These are phyloP conservation scores for Bipolaris zeicola DNA, from an alignment of 2,329 filamentous ascomycete species.

Conservation along the genomic window DNA sequence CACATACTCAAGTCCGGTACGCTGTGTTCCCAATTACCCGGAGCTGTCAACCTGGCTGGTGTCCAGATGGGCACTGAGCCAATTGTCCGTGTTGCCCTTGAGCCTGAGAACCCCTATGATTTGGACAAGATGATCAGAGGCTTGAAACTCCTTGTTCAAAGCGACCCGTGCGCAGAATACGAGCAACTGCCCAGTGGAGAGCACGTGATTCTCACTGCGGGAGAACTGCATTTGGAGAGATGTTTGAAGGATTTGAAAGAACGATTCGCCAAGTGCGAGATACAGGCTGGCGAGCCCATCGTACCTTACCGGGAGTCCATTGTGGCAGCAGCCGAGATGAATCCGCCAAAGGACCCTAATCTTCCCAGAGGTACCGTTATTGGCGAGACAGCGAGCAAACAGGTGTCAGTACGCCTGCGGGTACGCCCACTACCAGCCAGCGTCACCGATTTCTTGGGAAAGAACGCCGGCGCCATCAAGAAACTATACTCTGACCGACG, in stretches of 20 bases:
- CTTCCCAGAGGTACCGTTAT: conserved; percentile 82
- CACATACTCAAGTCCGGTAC: conserved; percentile 96
- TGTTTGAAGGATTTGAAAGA: conserved; percentile 93
- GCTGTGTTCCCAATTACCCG: conserved; percentile 83
- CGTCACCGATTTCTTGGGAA: conserved; percentile 84
- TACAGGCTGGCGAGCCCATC: conserved; percentile 91
- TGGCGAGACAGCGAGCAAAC: conserved; percentile 80
- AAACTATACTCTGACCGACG: conserved; percentile 74
- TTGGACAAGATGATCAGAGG: conserved; percentile 94
- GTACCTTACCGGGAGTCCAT: conserved; percentile 96
- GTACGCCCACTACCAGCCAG: conserved; percentile 77
- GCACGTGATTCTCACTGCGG: conserved; percentile 91
- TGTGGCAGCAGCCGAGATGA: conserved; percentile 87
- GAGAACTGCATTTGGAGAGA: conserved; percentile 90
- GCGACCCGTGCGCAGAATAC: conserved; percentile 94
- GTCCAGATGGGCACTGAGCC: conserved; percentile 81
- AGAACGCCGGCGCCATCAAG: conserved; percentile 80
- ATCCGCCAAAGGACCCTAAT: conserved; percentile 81
- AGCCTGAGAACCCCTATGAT: conserved; percentile 87
- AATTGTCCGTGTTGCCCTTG: conserved; percentile 94
- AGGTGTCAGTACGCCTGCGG: conserved; percentile 75
- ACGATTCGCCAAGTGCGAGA: conserved; percentile 90
- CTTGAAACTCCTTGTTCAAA: conserved; percentile 84
- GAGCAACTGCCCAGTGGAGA: conserved; percentile 92
- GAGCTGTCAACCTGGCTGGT: conserved; percentile 88